Evolutionary conservation across 371 early-diverging fungal genomes (phyloP), one percentile per base, ranked within the genome.

Genomic region (Catenaria anguillulae): DNA sequence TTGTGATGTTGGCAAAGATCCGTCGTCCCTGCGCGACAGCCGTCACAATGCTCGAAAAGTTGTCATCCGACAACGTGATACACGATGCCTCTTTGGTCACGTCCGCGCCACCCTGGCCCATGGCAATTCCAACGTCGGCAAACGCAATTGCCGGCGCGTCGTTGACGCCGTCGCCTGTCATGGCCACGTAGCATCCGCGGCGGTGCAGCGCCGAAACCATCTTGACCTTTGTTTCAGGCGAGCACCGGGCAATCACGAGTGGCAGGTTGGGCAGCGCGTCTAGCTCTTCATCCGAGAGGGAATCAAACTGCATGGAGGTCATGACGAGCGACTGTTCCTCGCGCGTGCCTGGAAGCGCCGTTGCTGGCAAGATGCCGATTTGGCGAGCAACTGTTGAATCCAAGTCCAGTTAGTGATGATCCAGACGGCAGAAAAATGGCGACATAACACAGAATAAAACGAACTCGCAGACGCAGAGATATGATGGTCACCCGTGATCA

Each of bases 161-260:
- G 68, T 92, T 93, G 55, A 90, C 89, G 68, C 92, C 92, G 71
- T 92, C 92, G 37, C 97, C 97, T 24, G 92, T 91, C 90, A 92
- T 92, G 63, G 84, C 87, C 29, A 92, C 93, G 21, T 87, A 71
- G 66, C 86, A 80, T 17, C 84, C 84, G 65, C 79, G 75, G 61
- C 79, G 77, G 73, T 93, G 90, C 63, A 95, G 78, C 23, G 92
- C 73, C 68, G 87, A 84, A 3, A 97, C 92, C 42, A 97, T 90
- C 63, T 88, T n/a, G n/a, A n/a, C n/a, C n/a, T n/a, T n/a, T n/a
- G n/a, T n/a, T n/a, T n/a, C n/a, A n/a, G n/a, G n/a, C 86, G 70
- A 88, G 84, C 73, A 95, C 95, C 96, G 33, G 98, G 94, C 71
- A 86, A 87, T 63, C 90, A n/a, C n/a, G n/a, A n/a, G n/a, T n/a